These are phyloP conservation scores for Tothia fuscella DNA, from an alignment of 2,329 filamentous ascomycete species.

Conservation along the genomic window DNA sequence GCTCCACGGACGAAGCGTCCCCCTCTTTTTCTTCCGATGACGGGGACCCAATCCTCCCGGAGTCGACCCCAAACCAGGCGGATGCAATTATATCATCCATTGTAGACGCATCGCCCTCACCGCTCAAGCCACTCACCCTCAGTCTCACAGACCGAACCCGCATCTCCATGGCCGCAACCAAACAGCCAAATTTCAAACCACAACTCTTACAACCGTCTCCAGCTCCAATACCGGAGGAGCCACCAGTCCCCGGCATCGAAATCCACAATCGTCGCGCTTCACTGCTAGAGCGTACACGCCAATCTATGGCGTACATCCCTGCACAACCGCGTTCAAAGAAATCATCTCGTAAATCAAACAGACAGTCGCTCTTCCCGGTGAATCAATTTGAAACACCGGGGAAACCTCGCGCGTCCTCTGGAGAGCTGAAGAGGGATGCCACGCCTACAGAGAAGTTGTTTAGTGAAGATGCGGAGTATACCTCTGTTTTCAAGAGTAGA, in stretches of 20 bases:
- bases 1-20: too few species aligned
- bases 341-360: slow-evolving; percentile 21
- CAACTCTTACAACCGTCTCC: slow-evolving; percentile 4
- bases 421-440: slow-evolving; percentile 23
- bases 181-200: slow-evolving; percentile 17
- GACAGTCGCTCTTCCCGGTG: slow-evolving; percentile 31
- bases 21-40: too few species aligned
- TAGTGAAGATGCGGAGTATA: slow-evolving; percentile 59
- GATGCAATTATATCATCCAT: slow-evolving; percentile 29
- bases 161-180: slow-evolving; percentile 30
- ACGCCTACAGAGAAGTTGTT: slow-evolving; percentile 59
- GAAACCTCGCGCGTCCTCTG: slow-evolving; percentile 18
- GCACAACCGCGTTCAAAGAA: slow-evolving; percentile 14
- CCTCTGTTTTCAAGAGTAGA: slow-evolving; percentile 72
- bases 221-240: slow-evolving; percentile 8
- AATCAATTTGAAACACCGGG: slow-evolving; percentile 46
- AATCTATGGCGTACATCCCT: slow-evolving; percentile 61
- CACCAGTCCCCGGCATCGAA: background rate
- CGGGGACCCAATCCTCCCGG: background rate
- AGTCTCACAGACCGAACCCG: slow-evolving; percentile 36
- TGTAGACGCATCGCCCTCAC: slow-evolving; percentile 28
- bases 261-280: slow-evolving; percentile 27
- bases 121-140: slow-evolving; percentile 25
- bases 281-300: slow-evolving; percentile 65
- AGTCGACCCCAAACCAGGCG: slow-evolving; percentile 9